phyloP scores from a whole-genome alignment of 1,139 yeast species.

The Geotrichum cucujoidarum region DNA sequence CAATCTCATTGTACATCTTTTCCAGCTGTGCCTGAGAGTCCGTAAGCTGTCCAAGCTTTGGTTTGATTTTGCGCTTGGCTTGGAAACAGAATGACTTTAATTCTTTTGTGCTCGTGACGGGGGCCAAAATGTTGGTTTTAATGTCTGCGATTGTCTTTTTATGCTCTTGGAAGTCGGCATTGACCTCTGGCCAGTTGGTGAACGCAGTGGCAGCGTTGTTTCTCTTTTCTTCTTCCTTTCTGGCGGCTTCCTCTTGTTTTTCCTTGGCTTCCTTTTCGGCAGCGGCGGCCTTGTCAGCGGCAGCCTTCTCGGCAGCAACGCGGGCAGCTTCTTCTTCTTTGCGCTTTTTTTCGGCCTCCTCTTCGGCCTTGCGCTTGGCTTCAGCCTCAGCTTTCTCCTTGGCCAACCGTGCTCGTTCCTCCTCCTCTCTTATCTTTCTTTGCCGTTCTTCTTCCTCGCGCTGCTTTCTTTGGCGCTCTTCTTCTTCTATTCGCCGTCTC shows the following conservation, averaged over 20 bases:
- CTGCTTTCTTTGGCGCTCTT: slow-evolving; percentile 13
- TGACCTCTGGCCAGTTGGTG: slow-evolving; percentile 43
- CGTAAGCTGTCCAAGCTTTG: slow-evolving; percentile 87
- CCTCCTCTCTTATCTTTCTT: slow-evolving; percentile 22
- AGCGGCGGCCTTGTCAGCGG: slow-evolving; percentile 13
- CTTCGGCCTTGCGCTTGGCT: slow-evolving; percentile 21
- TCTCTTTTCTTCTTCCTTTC: slow-evolving; percentile 17
- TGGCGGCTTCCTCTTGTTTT: slow-evolving; percentile 22
- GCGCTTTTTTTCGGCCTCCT: slow-evolving; percentile 15
- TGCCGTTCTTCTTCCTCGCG: slow-evolving; percentile 21
- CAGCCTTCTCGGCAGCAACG: slow-evolving; percentile 15
- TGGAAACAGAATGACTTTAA: slow-evolving; percentile 38
- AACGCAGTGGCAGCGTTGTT: slow-evolving; percentile 24
- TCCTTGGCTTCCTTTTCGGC: slow-evolving; percentile 19
- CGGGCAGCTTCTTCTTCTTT: slow-evolving; percentile 18
- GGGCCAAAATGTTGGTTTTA: slow-evolving; percentile 46
- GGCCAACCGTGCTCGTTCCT: slow-evolving; percentile 22
- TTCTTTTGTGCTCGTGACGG: slow-evolving; percentile 36
- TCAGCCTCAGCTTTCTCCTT: slow-evolving; percentile 23
- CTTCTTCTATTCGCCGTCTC: slow-evolving; percentile 27
- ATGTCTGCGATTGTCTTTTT: slow-evolving; percentile 55
- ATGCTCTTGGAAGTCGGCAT: slow-evolving; percentile 47
- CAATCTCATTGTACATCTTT: slow-evolving; percentile 47
- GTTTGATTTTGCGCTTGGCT: slow-evolving; percentile 70
- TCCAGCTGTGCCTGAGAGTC: slow-evolving; percentile 58